phyloP scores from a whole-genome alignment of 2,329 filamentous ascomycete species.

The Neocucurbitaria cava region DNA sequence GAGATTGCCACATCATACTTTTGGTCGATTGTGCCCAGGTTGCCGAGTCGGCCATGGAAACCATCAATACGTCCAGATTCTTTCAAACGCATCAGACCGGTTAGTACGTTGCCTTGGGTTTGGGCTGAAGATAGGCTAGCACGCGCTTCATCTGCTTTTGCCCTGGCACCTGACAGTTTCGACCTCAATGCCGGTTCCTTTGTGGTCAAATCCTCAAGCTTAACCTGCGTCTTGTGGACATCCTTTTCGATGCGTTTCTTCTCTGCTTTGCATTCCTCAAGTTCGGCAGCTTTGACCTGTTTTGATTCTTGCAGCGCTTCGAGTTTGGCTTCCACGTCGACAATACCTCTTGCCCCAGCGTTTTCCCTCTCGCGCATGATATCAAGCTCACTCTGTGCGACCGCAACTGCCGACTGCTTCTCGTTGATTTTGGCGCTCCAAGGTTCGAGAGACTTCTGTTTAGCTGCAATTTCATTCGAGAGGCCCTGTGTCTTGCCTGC shows the following conservation, averaged over 20 bases:
- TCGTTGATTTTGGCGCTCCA: constrained; percentile 98
- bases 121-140: constrained; percentile 89
- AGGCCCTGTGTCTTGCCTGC: constrained; percentile 96
- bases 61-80: constrained; percentile 97
- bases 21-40: constrained; percentile 90
- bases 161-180: constrained; percentile 85
- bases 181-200: constrained; percentile 84
- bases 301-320: constrained; percentile 74
- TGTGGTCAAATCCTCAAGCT: constrained; percentile 73
- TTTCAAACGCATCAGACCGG: constrained; percentile 90
- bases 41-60: constrained; percentile 93
- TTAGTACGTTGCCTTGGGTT: constrained; percentile 89
- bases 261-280: constrained; percentile 77
- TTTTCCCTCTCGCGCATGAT: constrained; percentile 91
- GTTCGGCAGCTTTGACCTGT: constrained; percentile 72
- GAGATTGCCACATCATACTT: constrained; percentile 98
- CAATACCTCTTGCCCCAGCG: constrained; percentile 80
- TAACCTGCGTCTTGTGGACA: constrained; percentile 71
- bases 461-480: constrained; percentile 88
- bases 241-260: constrained; percentile 78
- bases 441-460: constrained; percentile 93
- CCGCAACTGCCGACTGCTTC: constrained; percentile 91
- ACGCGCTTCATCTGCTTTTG: constrained; percentile 95
- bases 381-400: constrained; percentile 91
- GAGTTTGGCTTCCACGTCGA: constrained; percentile 84